A percentile compares a stretch with the other conserved stretches of the same genome.
Conservation (phyloP, 805 yeast genomes). For the Metschnikowia chrysomelidarum region DNA sequence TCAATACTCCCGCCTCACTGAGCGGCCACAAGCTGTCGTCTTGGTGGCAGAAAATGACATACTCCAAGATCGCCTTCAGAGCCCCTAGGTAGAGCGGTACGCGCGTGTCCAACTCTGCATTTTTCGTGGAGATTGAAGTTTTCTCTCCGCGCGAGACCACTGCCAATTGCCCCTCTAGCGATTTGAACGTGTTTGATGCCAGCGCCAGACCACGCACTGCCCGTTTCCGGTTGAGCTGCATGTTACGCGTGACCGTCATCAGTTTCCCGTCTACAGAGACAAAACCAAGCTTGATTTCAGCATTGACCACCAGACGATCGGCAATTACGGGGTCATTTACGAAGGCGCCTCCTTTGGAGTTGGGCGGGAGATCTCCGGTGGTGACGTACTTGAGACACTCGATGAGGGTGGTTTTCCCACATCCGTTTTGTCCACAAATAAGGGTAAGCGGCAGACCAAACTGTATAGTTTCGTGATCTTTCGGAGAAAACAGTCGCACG, state of each 20-base stretch:
- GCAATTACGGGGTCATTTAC: conserved; percentile 86
- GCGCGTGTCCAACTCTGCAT: conserved; percentile 77
- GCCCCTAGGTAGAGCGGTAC: conserved; percentile 87
- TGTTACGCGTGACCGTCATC: conserved; percentile 84
- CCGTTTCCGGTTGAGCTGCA: conserved; percentile 68
- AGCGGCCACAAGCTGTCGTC: conserved; percentile 97
- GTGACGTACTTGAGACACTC: conserved; percentile 93
- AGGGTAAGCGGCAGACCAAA: conserved; percentile 89
- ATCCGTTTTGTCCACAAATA: conserved; percentile 94
- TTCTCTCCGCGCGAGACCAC: conserved; percentile 65
- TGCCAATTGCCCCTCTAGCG: conserved; percentile 84
- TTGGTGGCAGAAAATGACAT: conserved; percentile 95
- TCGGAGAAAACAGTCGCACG: conserved; percentile 86
- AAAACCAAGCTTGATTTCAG: conserved; percentile 88
- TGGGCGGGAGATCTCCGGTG: conserved; percentile 95
- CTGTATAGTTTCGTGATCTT: conserved; percentile 78
- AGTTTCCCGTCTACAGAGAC: conserved; percentile 66
- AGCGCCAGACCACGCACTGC: conserved; percentile 34
- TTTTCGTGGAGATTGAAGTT: conserved; percentile 73
- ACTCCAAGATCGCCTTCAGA: conserved; percentile 80
- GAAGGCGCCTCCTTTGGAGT: conserved; percentile 93
- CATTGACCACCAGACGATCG: conserved; percentile 74
- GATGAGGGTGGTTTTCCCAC: conserved; percentile 94
- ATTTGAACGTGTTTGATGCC: conserved; percentile 62
- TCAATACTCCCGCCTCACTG: conserved; percentile 83